Base-by-base conservation (phyloP, 768 basidiomycete genomes). In the Boletus edulis region DNA sequence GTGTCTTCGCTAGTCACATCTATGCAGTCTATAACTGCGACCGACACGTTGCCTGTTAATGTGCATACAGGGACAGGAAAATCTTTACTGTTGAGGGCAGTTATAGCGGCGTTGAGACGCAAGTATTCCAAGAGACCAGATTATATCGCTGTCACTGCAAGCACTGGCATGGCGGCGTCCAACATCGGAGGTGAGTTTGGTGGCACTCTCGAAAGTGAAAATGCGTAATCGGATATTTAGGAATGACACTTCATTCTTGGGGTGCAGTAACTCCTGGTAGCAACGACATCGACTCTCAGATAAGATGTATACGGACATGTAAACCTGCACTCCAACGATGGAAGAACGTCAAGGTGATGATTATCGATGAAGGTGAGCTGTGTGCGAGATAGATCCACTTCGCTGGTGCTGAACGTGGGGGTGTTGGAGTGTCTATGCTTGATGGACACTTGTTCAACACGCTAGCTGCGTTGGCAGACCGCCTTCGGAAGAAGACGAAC, bases 401-500 rank as follows among this genome's bases (percentile, higher is more conserved):
- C 2, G n/a, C 18, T 12, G 14, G 13, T n/a, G 40, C 15, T 17
- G 1, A 52, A 2, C 4, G 10, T 46, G 3, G 24, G 22, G 38
- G 5, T 20, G 27, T 27, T 44, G 3, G 42, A 87, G 85, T 86
- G 1, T 87, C 87, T 1, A 88, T 88, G 87, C 77, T 89, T 14
- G 84, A 87, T 60, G 86, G 80, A 1, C 67, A 76, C 18, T 60
- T 83, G 13, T 85, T 86, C 51, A 81, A 87, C 60, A 85, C 80
- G 53, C 75, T 88, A 5, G 76, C 77, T 13, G 71, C 75, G 18
- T 70, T 87, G 29, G 86, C 82, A 1, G 66, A 70, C 37, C 70
- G 74, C 31, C 63, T 87, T 8, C 77, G 84, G 7, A 79, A 81
- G 62, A 80, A 78, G 42, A 69, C 73, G 0, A 63, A 65, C 17